phyloP scores from a whole-genome alignment of 108 stramenopile species.

The Epithemia pelagica region DNA sequence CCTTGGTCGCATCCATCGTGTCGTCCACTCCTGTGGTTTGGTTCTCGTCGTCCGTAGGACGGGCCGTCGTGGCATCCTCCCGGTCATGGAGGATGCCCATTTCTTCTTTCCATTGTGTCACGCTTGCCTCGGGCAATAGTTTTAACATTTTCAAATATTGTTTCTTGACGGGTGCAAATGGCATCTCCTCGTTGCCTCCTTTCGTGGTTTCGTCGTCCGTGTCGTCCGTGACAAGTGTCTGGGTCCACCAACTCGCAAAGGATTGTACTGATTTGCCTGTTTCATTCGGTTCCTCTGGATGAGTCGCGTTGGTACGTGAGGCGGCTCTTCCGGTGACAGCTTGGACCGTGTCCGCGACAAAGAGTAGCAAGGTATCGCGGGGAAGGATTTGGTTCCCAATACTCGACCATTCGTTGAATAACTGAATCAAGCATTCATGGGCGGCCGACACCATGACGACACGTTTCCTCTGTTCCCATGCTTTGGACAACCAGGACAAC shows the following conservation, averaged over 20 bases:
- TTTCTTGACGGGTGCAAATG: conserved; percentile 41
- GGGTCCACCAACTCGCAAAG: conserved; percentile 13
- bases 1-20: too few species aligned
- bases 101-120: conserved; percentile 51
- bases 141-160: conserved; percentile 61
- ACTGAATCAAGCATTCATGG: conserved; percentile 50
- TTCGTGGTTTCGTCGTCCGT: not conserved
- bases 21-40: not conserved
- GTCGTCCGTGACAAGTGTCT: conserved; percentile 21
- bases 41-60: not conserved
- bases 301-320: not conserved
- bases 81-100: conserved; percentile 27
- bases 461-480: conserved; percentile 1
- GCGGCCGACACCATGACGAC: conserved; percentile 38
- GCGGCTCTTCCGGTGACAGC: conserved; percentile 4
- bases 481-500: conserved; percentile 44
- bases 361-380: conserved; percentile 50
- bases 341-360: conserved; percentile 42
- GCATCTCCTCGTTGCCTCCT: conserved; percentile 10
- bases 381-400: conserved; percentile 71
- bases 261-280: too few species aligned
- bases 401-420: conserved; percentile 70
- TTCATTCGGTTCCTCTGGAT: not conserved
- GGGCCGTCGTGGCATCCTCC: not conserved
- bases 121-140: conserved; percentile 41